phyloP scores from a whole-genome alignment of 2,329 filamentous ascomycete genomes.

The Aspergillus fijiensis region DNA sequence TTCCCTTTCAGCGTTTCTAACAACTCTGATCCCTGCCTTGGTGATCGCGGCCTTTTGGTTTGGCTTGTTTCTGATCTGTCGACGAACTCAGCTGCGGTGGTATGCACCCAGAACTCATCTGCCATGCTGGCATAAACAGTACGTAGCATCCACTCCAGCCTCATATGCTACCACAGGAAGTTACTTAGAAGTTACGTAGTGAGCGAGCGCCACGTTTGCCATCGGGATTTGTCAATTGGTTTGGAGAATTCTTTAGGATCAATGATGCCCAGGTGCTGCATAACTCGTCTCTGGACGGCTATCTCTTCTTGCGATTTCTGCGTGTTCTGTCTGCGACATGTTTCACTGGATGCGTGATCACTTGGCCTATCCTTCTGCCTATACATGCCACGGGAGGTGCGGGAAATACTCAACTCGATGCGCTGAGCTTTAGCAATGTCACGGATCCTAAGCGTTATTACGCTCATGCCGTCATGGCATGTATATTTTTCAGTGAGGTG shows the following conservation, averaged over 20 bases:
- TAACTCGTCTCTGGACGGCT: constrained; percentile 87
- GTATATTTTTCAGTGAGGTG: constrained; percentile 68
- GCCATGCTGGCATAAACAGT: constrained; percentile 44
- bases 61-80: constrained; percentile 47
- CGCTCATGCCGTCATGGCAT: constrained; percentile 73
- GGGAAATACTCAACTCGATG: constrained; percentile 66
- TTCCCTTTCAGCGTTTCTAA: constrained; percentile 51
- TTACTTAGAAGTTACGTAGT: constrained; percentile 22
- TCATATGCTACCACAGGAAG: background rate
- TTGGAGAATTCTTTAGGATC: constrained; percentile 53
- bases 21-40: constrained; percentile 50
- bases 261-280: constrained; percentile 80
- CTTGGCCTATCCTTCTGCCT: constrained; percentile 85
- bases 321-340: constrained; percentile 75
- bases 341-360: constrained; percentile 76
- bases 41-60: constrained; percentile 47
- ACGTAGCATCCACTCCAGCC: constrained; percentile 14
- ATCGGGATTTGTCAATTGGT: constrained; percentile 54
- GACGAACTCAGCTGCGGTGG: constrained; percentile 47
- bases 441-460: constrained; percentile 65
- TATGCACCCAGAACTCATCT: constrained; percentile 47
- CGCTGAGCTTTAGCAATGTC: constrained; percentile 79
- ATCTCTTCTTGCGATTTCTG: constrained; percentile 85
- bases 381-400: constrained; percentile 81
- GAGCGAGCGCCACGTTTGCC: constrained; percentile 51